A percentile compares a stretch with the other conserved stretches of the same genome.
Evolutionary conservation across 2,329 filamentous ascomycete genomes (phyloP).

Genomic region (Scleromitrula shiraiana): DNA sequence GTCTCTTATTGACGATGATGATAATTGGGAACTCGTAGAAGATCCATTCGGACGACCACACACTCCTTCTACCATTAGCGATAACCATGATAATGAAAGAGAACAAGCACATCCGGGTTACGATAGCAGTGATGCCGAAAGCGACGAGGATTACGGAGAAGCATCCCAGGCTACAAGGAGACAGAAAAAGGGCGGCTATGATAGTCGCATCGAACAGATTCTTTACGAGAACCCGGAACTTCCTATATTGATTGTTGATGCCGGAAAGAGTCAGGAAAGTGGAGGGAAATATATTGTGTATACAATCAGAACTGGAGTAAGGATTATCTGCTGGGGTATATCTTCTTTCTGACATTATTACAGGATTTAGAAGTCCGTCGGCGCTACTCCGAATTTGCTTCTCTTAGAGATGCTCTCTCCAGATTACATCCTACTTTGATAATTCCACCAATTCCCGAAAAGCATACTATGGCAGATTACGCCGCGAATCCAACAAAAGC

Average conservation of each 20-base stretch:
- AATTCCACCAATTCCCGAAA: conserved; percentile 95
- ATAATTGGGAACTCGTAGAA: conserved; percentile 40
- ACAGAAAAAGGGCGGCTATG: conserved; percentile 77
- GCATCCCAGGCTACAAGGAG: conserved; percentile 40
- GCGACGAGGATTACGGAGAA: conserved; percentile 41
- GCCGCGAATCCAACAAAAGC: conserved; percentile 96
- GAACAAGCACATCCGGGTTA: conserved; percentile 19
- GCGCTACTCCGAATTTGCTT: conserved; percentile 94
- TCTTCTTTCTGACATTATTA: conserved; percentile 13
- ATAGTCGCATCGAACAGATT: conserved; percentile 94
- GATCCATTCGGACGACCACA: conserved; percentile 37
- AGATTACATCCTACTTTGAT: conserved; percentile 91
- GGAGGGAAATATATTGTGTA: conserved; percentile 94
- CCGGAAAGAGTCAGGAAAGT: conserved; percentile 89
- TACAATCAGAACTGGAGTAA: conserved; percentile 88
- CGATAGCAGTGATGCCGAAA: conserved; percentile 37
- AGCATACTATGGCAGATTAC: conserved; percentile 98
- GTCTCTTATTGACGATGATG: conserved; percentile 35
- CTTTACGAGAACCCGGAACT: conserved; percentile 90
- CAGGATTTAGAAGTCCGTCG: conserved; percentile 92
- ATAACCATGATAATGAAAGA: conserved; percentile 39
- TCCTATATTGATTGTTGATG: conserved; percentile 85
- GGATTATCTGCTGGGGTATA: neutral
- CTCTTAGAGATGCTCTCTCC: conserved; percentile 78
- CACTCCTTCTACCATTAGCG: conserved; percentile 55